Conservation (phyloP, 805 yeast genomes). For the Zygotorulaspora sp. region DNA sequence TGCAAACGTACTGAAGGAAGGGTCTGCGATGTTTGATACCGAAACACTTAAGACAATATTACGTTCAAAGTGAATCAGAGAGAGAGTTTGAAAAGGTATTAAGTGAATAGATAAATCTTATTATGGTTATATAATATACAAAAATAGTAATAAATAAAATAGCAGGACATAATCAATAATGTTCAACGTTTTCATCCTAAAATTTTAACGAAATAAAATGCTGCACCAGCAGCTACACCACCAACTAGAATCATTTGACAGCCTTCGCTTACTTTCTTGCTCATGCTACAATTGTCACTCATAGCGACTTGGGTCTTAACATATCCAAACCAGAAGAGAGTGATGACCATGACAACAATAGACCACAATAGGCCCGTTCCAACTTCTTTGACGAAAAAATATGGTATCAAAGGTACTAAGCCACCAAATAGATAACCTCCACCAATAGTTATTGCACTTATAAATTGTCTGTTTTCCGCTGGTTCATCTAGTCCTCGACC, state of each 20-base stretch:
- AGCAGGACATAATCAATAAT: conserved; percentile 1
- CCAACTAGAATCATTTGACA: conserved; percentile 91
- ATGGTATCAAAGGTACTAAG: conserved; percentile 84
- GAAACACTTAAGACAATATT: conserved; percentile 40
- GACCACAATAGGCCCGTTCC: conserved; percentile 71
- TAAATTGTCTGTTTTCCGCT: conserved; percentile 82
- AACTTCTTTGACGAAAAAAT: conserved; percentile 76
- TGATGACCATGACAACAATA: conserved; percentile 74
- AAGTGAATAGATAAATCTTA: no score
- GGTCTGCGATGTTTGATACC: conserved; percentile 55
- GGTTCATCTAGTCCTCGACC: conserved; percentile 96
- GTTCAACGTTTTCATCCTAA: conserved; percentile 41
- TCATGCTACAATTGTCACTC: conserved; percentile 65
- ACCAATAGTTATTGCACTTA: conserved; percentile 88
- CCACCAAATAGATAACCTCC: conserved; percentile 88
- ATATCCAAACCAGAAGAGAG: conserved; percentile 83
- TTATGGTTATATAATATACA: conserved; percentile 16
- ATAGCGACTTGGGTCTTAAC: conserved; percentile 79
- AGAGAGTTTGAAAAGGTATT: background rate
- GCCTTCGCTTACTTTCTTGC: conserved; percentile 69
- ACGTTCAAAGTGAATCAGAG: conserved; percentile 20
- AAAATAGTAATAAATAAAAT: conserved; percentile 2
- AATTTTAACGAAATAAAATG: conserved; percentile 83
- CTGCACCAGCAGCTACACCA: conserved; percentile 95
- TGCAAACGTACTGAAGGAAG: conserved; percentile 55